Evolutionary conservation across 768 basidiomycete species (phyloP), one percentile per base, ranked within the genome.

Genomic region (Myochromella boudieri): DNA sequence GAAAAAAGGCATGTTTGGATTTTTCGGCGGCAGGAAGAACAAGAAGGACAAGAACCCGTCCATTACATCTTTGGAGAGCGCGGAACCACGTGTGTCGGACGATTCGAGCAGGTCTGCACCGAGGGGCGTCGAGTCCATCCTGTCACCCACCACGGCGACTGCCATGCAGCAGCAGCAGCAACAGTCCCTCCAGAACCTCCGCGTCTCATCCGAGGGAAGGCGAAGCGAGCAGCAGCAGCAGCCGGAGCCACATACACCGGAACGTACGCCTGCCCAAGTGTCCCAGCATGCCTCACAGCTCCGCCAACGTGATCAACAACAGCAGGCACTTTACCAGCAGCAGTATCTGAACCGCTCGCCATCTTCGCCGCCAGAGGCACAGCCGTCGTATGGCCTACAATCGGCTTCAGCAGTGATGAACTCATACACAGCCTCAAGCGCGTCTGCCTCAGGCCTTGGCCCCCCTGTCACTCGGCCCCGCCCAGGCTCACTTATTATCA

Each of bases 291-390:
- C 87, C 1, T 84, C 81, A 11, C 82, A 86, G 38, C 70, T 97
- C 29, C 86, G 91, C 49, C 88, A 94, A 66, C 80, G 83, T 42
- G 94, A 97, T 53, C 87, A 91, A 62, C 87, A 93, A 54, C 87
- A 94, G 45, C 91, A 94, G 63, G 82, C 83, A 8, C 68, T 90
- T 24, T 97, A 95, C 64, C 86, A 84, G 54, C 86, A 84, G 53
- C 87, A 91, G 58, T 94, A 95, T 59, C 88, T 97, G 63, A 90
- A 84, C 49, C 81, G 85, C 15, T 93, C 93, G 0, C 89, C 91
- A 1, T 80, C 87, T 0, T 84, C 86, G 1, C 82, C 85, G 2
- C 85, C 87, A 0, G 87, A 93, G 51, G 77, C 77, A 1, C 80
- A 83, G 51, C 80, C 85, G 11, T 83, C 82, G 15, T 87, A 87